These are phyloP conservation scores for Niveomyces coronatus DNA, from an alignment of 2,329 filamentous ascomycete species.

Conservation along the genomic window DNA sequence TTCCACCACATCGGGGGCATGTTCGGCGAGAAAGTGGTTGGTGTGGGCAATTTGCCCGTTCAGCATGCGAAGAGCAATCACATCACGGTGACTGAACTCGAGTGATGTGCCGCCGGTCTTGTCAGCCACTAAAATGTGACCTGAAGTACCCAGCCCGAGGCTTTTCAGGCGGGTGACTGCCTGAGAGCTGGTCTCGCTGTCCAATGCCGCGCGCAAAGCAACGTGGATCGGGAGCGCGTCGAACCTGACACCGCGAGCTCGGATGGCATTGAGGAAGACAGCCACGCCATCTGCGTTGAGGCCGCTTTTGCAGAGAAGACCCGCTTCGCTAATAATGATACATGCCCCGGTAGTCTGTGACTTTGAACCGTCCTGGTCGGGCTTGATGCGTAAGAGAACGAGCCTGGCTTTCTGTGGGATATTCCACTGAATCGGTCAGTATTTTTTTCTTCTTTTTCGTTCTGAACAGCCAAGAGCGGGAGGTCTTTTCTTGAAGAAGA, in stretches of 20 bases:
- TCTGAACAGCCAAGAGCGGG: no score
- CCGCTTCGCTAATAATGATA: slow-evolving; percentile 1
- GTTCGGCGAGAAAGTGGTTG: slow-evolving; percentile 2
- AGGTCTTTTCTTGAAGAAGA: no score
- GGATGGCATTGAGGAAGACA: slow-evolving; percentile 19
- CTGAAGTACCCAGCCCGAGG: slow-evolving; percentile 1
- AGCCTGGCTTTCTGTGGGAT: background rate
- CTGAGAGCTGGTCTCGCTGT: background rate
- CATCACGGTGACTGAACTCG: slow-evolving; percentile 1
- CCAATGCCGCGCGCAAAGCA: background rate
- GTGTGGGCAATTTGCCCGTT: slow-evolving; percentile 3
- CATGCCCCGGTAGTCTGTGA: no score
- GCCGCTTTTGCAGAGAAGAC: slow-evolving; percentile 5
- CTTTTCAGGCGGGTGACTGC: background rate
- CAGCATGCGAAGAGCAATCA: background rate
- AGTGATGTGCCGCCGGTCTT: slow-evolving; percentile 1
- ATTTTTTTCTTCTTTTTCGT: no score
- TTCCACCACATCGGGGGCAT: background rate
- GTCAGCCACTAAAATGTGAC: slow-evolving; percentile 4
- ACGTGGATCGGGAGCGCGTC: slow-evolving; percentile 7
- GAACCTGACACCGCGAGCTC: slow-evolving; percentile 15
- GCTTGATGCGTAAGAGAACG: background rate
- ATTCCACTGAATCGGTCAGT: background rate
- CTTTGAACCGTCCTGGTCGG: background rate
- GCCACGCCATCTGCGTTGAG: slow-evolving; percentile 15